Conservation (phyloP, 1,284 basidiomycete genomes). For the Phylloboletellus chloephorus region DNA sequence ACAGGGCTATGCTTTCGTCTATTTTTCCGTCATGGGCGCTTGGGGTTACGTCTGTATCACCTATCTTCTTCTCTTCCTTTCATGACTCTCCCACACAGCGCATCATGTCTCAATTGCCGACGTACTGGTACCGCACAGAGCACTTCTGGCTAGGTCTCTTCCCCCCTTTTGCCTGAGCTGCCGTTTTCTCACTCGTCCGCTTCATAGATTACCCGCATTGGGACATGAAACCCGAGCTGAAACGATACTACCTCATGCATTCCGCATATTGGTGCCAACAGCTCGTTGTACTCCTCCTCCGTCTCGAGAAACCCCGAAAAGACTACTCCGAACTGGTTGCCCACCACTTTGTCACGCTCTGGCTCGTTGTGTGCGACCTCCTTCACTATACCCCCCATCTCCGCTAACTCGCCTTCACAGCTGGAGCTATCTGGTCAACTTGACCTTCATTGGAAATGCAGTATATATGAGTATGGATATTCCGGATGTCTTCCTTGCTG, state of each 20-base stretch:
- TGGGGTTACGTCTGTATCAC: slow-evolving; percentile 69
- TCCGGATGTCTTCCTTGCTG: slow-evolving; percentile 85
- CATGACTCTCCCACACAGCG: slow-evolving; percentile 38
- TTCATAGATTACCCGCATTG: slow-evolving; percentile 76
- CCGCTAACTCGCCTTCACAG: slow-evolving; percentile 34
- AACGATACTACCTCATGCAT: slow-evolving; percentile 90
- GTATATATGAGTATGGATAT: slow-evolving; percentile 97
- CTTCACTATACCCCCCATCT: slow-evolving; percentile 27
- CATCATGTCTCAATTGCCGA: slow-evolving; percentile 84
- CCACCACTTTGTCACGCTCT: slow-evolving; percentile 92
- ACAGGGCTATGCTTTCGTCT: slow-evolving; percentile 83
- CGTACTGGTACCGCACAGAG: slow-evolving; percentile 85
- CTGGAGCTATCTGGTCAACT: slow-evolving; percentile 83
- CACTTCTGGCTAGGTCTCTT: slow-evolving; percentile 74
- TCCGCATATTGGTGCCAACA: slow-evolving; percentile 94
- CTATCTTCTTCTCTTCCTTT: neutral
- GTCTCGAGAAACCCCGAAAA: slow-evolving; percentile 90
- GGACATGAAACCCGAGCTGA: slow-evolving; percentile 83
- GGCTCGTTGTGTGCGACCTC: slow-evolving; percentile 94
- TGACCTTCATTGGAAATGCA: slow-evolving; percentile 88
- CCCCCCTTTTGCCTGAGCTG: neutral
- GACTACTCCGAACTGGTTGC: slow-evolving; percentile 85
- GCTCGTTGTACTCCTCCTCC: slow-evolving; percentile 78
- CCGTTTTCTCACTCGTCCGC: slow-evolving; percentile 1
- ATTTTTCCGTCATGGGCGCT: slow-evolving; percentile 66